These are phyloP conservation scores for Immersiporthe knoxdaviesiana DNA, from an alignment of 2,329 filamentous ascomycete genomes.

Conservation along the genomic window DNA sequence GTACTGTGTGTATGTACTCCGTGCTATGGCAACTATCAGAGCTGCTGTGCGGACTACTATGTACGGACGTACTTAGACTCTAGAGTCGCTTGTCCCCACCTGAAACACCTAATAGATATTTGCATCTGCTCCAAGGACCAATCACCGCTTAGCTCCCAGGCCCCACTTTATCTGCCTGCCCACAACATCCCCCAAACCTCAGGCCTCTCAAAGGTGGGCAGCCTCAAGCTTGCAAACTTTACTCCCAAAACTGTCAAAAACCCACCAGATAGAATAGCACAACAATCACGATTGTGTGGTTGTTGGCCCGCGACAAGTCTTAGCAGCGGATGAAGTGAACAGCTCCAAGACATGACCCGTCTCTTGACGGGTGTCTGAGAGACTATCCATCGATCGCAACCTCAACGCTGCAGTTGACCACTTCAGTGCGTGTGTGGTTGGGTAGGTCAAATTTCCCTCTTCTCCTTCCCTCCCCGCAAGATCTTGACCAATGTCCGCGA, in stretches of 20 bases:
- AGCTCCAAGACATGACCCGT: conserved; percentile 20
- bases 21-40: neutral
- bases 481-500: neutral
- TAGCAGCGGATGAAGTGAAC: conserved; percentile 29
- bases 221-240: neutral
- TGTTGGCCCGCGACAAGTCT: conserved; percentile 8
- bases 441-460: neutral
- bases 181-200: neutral
- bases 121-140: neutral
- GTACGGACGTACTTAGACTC: too few species aligned
- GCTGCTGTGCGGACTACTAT: too few species aligned
- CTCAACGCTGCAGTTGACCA: neutral
- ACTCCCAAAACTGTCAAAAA: conserved; percentile 8
- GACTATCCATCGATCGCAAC: neutral
- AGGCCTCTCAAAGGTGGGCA: neutral
- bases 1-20: too few species aligned
- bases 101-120: neutral
- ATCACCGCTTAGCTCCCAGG: neutral
- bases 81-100: neutral
- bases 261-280: conserved; percentile 5
- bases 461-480: neutral
- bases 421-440: neutral
- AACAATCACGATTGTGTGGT: conserved; percentile 9
- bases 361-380: conserved; percentile 23
- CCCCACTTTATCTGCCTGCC: neutral